Conservation (phyloP, 768 basidiomycete genomes). For the Termitomyces sp. region DNA sequence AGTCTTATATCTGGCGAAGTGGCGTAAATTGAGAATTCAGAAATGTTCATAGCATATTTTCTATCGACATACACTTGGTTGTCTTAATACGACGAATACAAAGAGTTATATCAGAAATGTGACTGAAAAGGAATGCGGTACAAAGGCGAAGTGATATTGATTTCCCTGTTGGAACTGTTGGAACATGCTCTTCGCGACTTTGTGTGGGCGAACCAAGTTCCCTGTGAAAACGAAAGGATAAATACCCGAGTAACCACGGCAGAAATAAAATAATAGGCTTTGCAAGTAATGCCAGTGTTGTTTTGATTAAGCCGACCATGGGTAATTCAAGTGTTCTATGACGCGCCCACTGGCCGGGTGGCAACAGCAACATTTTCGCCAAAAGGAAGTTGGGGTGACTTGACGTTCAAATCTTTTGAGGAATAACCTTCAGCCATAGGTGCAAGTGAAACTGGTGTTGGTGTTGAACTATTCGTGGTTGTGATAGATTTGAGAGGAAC, state of each 20-base stretch:
- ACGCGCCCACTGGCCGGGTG: slow-evolving; percentile 39
- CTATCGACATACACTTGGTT: slow-evolving; percentile 34
- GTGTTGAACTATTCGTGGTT: slow-evolving; percentile 29
- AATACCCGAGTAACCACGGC: slow-evolving; percentile 37
- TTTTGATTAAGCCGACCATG: slow-evolving; percentile 10
- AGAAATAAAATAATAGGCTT: slow-evolving; percentile 21
- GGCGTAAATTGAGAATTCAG: slow-evolving; percentile 2
- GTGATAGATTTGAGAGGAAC: slow-evolving; percentile 37
- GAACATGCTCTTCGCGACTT: slow-evolving; percentile 12
- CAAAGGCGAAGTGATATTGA: slow-evolving; percentile 12
- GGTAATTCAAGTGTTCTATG: slow-evolving; percentile 20
- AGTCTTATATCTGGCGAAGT: background rate
- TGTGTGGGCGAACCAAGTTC: slow-evolving; percentile 15
- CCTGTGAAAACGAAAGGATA: slow-evolving; percentile 35
- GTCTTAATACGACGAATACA: slow-evolving; percentile 33
- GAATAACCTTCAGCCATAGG: slow-evolving; percentile 32
- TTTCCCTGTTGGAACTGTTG: slow-evolving; percentile 13
- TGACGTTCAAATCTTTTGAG: slow-evolving; percentile 45
- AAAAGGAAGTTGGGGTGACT: slow-evolving; percentile 57
- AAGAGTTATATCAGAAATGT: slow-evolving; percentile 20
- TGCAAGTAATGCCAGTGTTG: slow-evolving; percentile 8
- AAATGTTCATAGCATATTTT: slow-evolving; percentile 30
- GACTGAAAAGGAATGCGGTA: slow-evolving; percentile 6
- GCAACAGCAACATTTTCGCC: slow-evolving; percentile 58
- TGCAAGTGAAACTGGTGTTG: slow-evolving; percentile 23